Base-by-base conservation (phyloP, 805 yeast genomes). In the Pichia ethanolica region DNA sequence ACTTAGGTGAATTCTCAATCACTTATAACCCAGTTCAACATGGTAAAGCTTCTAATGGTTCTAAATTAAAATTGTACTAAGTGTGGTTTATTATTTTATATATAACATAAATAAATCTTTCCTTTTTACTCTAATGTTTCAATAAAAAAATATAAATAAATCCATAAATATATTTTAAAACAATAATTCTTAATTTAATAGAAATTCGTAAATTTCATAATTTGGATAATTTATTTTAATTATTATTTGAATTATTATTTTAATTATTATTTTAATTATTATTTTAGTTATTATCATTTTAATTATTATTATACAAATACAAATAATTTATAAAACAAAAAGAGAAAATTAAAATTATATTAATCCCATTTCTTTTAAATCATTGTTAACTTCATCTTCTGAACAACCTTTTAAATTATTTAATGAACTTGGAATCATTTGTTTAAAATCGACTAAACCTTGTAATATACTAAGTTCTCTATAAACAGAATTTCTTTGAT, bases 1-100 rank as follows among this genome's bases (percentile, higher is more conserved):
- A 93, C 95, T 87, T 93, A 70, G 99, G 97, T 81, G 99, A 93
- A 82, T 93, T 93, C 89, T 91, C 99, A 70, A 93, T 93, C 78
- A 81, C 99, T 68, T 93, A 93, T 83, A 87, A 96, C 76, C 99
- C 99, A 73, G 97, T 91, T 74, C 89, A 95, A 83, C 99, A 95
- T 83, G 97, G 97, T 85, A 67, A 66, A 61, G 61, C 69, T 52
- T 59, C 69, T 54, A 58, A 63, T 52, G 70, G 69, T 63, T 61
- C 69, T 42, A 65, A 65, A 60, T 63, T 66, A 60, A 66, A 58
- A 61, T 65, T 66, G 57, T 65, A 66, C 60, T 66, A 63, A 59
- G 51, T 55, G 52, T 53, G 54, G 46, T 37, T 39, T 26, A 28
- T 20, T 43, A 39, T 40, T 7, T 30, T 7, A 9, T 9, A 20